Conservation (phyloP, 2,329 filamentous ascomycete genomes). For the Passalora sequoiae region DNA sequence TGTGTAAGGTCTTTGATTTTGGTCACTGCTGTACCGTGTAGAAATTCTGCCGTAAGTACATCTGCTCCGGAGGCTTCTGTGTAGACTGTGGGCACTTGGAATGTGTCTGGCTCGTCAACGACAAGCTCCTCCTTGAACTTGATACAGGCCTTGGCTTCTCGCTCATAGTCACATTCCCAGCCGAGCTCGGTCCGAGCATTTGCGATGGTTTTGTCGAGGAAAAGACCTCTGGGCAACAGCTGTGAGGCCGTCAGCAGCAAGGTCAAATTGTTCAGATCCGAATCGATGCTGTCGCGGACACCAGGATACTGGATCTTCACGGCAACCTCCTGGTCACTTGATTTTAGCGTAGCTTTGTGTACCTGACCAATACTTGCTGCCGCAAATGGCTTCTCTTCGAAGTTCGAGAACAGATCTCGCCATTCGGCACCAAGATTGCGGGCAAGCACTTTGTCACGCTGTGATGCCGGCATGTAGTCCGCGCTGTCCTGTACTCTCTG, state of each 20-base stretch:
- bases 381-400: conserved; percentile 87
- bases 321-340: conserved; percentile 70
- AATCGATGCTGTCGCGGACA: conserved; percentile 92
- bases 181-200: conserved; percentile 87
- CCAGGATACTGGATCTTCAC: conserved; percentile 98
- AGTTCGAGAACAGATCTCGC: conserved; percentile 75
- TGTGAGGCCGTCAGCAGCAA: conserved; percentile 86
- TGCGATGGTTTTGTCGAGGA: conserved; percentile 93
- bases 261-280: conserved; percentile 87
- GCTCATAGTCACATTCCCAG: conserved; percentile 94
- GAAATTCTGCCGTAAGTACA: conserved; percentile 88
- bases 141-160: conserved; percentile 75
- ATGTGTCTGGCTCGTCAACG: conserved; percentile 66
- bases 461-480: conserved; percentile 95
- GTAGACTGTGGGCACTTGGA: conserved; percentile 74
- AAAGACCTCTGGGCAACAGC: conserved; percentile 84
- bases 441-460: conserved; percentile 76
- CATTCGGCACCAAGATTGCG: conserved; percentile 77
- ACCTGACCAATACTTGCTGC: conserved; percentile 97
- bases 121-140: conserved; percentile 69
- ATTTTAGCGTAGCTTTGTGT: conserved; percentile 74
- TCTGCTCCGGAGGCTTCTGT: conserved; percentile 74
- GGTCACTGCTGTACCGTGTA: conserved; percentile 81
- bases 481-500: conserved; percentile 93
- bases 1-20: conserved; percentile 69